Conservation (phyloP, 345 rosid genomes). For the Boechera stricta region DNA sequence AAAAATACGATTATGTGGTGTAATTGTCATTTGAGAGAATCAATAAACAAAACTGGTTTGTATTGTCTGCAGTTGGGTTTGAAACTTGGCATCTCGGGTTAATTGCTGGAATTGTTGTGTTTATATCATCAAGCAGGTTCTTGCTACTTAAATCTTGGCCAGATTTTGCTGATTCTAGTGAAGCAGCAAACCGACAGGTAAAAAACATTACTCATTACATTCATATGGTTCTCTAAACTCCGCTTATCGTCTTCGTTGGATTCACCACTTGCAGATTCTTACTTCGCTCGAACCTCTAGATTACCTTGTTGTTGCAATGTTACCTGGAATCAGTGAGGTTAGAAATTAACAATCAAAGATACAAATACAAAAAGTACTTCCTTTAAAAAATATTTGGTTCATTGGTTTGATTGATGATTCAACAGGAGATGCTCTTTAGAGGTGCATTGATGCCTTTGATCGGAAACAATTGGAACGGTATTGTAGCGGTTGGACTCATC, state of each 20-base stretch:
- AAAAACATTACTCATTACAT: conserved; percentile 9
- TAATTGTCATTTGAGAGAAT: conserved; percentile 4
- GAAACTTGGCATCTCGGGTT: conserved; percentile 89
- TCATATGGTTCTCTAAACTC: conserved; percentile 12
- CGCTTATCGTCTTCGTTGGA: background rate
- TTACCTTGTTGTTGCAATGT: conserved; percentile 72
- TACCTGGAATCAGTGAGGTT: conserved; percentile 93
- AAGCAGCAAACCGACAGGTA: conserved; percentile 86
- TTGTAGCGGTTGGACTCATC: conserved; percentile 57
- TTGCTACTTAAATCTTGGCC: conserved; percentile 76
- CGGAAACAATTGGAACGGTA: conserved; percentile 73
- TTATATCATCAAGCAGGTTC: conserved; percentile 75
- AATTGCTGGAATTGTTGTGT: conserved; percentile 63
- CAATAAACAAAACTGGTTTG: background rate
- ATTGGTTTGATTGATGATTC: conserved; percentile 18
- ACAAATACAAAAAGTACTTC: background rate
- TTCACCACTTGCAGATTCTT: conserved; percentile 60
- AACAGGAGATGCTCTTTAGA: conserved; percentile 83
- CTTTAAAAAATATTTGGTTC: background rate
- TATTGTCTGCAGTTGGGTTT: conserved; percentile 61
- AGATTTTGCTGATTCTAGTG: conserved; percentile 81
- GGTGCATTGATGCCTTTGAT: conserved; percentile 74
- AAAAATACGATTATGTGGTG: background rate
- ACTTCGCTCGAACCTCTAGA: conserved; percentile 82
- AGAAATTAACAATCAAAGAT: background rate